Evolutionary conservation across 257 asterid species (phyloP).

Genomic region (Nicotiana tomentosiformis): DNA sequence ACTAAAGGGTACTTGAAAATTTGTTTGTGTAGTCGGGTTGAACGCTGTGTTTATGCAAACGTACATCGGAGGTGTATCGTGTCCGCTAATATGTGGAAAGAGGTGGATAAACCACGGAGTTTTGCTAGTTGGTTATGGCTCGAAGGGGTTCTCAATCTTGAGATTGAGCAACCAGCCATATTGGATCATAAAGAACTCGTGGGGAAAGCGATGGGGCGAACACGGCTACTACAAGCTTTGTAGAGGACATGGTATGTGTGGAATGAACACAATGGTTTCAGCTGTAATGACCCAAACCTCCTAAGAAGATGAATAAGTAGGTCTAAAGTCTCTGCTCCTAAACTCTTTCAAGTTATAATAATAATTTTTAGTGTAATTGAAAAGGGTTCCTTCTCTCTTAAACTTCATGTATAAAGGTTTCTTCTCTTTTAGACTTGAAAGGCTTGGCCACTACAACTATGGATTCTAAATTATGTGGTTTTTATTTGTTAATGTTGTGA

Average conservation of each 20-base stretch:
- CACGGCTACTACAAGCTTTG: slow-evolving; percentile 60
- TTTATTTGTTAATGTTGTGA: too few species aligned
- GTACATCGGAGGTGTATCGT: slow-evolving; percentile 75
- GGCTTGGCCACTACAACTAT: too few species aligned
- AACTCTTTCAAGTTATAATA: background rate
- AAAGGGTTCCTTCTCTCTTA: too few species aligned
- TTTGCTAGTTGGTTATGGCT: slow-evolving; percentile 74
- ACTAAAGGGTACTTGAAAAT: background rate
- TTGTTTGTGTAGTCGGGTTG: slow-evolving; percentile 48
- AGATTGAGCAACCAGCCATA: slow-evolving; percentile 63
- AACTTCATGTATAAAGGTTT: too few species aligned
- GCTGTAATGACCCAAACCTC: slow-evolving; percentile 49
- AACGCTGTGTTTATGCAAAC: slow-evolving; percentile 90
- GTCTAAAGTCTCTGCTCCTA: background rate
- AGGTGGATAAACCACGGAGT: slow-evolving; percentile 61
- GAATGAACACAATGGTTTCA: slow-evolving; percentile 77
- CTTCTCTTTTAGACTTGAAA: too few species aligned
- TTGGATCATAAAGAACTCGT: slow-evolving; percentile 84
- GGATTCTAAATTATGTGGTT: too few species aligned
- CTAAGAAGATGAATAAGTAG: background rate
- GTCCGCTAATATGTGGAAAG: slow-evolving; percentile 72
- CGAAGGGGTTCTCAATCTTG: slow-evolving; percentile 63
- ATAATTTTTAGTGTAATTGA: background rate
- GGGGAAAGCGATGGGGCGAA: slow-evolving; percentile 88
- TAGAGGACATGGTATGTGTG: slow-evolving; percentile 75